Evolutionary conservation across 202 grass and related monocot species (phyloP).

Genomic region (Alloteropsis angusta): DNA sequence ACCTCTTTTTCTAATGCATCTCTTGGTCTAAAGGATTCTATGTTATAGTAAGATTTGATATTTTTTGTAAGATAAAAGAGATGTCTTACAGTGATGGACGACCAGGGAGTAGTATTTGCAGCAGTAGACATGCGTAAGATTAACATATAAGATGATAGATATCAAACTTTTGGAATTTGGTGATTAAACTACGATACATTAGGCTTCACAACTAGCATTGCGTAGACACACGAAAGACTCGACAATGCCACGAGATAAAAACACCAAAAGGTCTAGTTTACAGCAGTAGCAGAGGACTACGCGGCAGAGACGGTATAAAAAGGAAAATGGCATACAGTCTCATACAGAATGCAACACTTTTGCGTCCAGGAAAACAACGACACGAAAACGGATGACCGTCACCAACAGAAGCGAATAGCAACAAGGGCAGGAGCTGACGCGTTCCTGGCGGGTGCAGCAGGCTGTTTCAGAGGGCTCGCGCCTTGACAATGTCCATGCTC

Average conservation of each 20-base stretch:
- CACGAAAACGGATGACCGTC: constrained; percentile 31
- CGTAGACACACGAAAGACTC: constrained; percentile 8
- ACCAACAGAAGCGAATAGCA: constrained; percentile 14
- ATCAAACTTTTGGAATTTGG: not conserved
- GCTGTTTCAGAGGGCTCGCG: constrained; percentile 42
- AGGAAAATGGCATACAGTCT: constrained; percentile 39
- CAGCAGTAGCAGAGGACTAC: constrained; percentile 35
- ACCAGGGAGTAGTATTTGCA: not conserved
- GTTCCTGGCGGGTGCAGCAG: constrained; percentile 12
- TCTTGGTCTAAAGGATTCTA: not conserved
- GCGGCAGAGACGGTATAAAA: constrained; percentile 3
- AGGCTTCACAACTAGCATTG: constrained; percentile 27
- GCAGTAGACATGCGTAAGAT: not conserved
- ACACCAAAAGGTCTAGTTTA: constrained; percentile 49
- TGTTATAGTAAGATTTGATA: not conserved
- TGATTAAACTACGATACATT: constrained; percentile 26
- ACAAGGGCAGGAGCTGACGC: constrained; percentile 19
- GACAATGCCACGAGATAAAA: constrained; percentile 6
- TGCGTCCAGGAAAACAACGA: constrained; percentile 40
- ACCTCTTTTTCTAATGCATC: not conserved
- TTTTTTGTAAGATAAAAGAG: not conserved
- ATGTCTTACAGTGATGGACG: not conserved
- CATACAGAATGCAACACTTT: constrained; percentile 38
- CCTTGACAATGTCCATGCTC: constrained; percentile 79
- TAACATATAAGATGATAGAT: not conserved